A percentile compares a stretch with the other conserved stretches of the same genome.
These are phyloP conservation scores for Zasmidium angulare DNA, from an alignment of 2,329 filamentous ascomycete species.

Conservation along the genomic window DNA sequence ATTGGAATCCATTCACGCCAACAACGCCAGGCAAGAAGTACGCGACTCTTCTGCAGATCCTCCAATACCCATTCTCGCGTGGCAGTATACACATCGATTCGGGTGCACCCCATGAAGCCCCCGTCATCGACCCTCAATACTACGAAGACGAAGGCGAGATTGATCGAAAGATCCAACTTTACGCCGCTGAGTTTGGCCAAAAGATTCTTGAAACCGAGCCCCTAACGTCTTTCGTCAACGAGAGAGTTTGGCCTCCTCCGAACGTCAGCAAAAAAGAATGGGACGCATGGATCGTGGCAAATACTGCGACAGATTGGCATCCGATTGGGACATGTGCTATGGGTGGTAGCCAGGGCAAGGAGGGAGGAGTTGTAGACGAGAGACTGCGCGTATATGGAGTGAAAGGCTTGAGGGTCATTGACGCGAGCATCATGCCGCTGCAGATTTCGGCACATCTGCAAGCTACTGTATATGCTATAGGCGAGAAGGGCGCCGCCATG, in stretches of 20 bases:
- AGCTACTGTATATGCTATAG: constrained; percentile 30
- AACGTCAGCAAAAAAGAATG: constrained; percentile 13
- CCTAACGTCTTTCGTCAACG: constrained; percentile 4
- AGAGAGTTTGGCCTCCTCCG: neutral
- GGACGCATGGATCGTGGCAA: constrained; percentile 13
- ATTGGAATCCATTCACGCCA: neutral
- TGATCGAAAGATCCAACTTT: constrained; percentile 10
- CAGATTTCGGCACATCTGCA: constrained; percentile 32
- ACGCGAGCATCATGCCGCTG: constrained; percentile 30
- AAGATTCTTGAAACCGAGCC: constrained; percentile 9
- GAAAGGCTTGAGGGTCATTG: constrained; percentile 27
- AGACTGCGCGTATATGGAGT: constrained; percentile 27
- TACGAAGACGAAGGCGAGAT: constrained; percentile 15
- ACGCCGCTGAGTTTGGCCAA: constrained; percentile 5
- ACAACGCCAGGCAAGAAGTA: neutral
- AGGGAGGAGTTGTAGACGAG: constrained; percentile 27
- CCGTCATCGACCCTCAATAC: constrained; percentile 31
- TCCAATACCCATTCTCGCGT: constrained; percentile 24
- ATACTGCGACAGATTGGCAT: constrained; percentile 20
- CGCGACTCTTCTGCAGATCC: constrained; percentile 1
- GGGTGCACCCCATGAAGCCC: constrained; percentile 19
- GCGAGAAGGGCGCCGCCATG: constrained; percentile 31
- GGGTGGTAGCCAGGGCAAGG: constrained; percentile 36
- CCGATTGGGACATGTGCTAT: constrained; percentile 29
- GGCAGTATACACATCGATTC: constrained; percentile 28